Evolutionary conservation across 1,284 basidiomycete genomes (phyloP), one percentile per base, ranked within the genome.

Genomic region (Cronartium quercuum): DNA sequence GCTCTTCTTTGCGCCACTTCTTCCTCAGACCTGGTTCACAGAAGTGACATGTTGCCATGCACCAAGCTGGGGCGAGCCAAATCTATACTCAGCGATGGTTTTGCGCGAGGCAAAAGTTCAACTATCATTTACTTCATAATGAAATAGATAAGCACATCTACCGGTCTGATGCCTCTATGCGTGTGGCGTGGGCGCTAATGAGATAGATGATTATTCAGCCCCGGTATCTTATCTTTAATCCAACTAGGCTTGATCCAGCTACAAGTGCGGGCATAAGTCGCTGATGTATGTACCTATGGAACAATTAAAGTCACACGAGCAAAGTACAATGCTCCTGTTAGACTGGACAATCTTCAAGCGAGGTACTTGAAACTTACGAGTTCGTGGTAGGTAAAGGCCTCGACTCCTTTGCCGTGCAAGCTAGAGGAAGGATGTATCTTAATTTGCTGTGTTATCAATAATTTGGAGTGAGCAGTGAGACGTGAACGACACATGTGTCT

Each of bases 341-440:
- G 29, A 29, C 29, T 29, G 29, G 29, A 29, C 29, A 2, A 29
- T 29, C 29, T 18, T 13, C 60, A 42, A 57, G 18, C 0, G 6
- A n/a, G 9, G 1, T 57, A 66, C 34, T 6, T 15, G 9, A 9
- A 21, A 85, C 90, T 78, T 77, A 94, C 93, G 79, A 96, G 84
- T 81, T 96, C 94, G 80, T 94, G 90, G 80, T 91, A 97, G 62
- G 96, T 86, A 75, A 97, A 92, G 5, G 89, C 91, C 0, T 89
- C 88, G 0, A 88, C 86, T 80, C 90, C 91, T 80, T 90, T 91
- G 76, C 90, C 88, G 76, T 86, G 87, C 76, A 96, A 81, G 1
- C 87, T 86, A 24, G 91, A 94, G 34, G 89, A 86, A 0, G 94
- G 94, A 80, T 96, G 92, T 42, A 97, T 90, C 82, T 94, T 94